A percentile compares a stretch with the other conserved stretches of the same genome.
Evolutionary conservation across 2,329 filamentous ascomycete species (phyloP).

Genomic region (Calonectria multiphialidica): DNA sequence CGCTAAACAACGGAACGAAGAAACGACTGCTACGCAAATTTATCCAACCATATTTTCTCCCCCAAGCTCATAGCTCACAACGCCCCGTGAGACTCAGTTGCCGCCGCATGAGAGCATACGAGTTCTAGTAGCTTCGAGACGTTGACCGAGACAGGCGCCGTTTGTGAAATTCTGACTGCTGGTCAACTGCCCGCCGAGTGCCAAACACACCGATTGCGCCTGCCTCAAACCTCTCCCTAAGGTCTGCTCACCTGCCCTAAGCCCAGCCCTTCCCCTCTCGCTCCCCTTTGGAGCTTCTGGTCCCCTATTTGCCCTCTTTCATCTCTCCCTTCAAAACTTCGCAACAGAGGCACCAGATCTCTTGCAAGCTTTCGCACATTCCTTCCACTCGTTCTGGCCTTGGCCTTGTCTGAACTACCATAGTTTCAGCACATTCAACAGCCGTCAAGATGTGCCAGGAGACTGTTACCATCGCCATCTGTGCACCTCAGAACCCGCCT

Average conservation of each 20-base stretch:
- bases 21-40: background rate
- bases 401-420: background rate
- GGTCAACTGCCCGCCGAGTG: background rate
- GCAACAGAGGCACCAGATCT: background rate
- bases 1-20: background rate
- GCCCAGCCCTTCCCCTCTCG: background rate
- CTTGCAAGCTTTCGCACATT: background rate
- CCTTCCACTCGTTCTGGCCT: background rate
- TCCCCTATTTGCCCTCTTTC: background rate
- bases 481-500: conserved; percentile 22
- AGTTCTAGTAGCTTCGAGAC: background rate
- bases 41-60: background rate
- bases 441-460: conserved; percentile 40
- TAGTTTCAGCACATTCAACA: background rate
- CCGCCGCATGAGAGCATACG: background rate
- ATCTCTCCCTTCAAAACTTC: background rate
- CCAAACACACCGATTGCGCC: background rate
- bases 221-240: background rate
- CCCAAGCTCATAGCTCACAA: too few relatives aligned
- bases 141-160: too few relatives aligned
- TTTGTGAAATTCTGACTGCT: background rate
- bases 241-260: background rate
- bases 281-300: background rate
- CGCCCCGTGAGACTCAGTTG: too few relatives aligned
- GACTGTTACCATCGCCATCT: conserved; percentile 35